Conservation (phyloP, 2,329 filamentous ascomycete species). For the Arthroderma sp. region DNA sequence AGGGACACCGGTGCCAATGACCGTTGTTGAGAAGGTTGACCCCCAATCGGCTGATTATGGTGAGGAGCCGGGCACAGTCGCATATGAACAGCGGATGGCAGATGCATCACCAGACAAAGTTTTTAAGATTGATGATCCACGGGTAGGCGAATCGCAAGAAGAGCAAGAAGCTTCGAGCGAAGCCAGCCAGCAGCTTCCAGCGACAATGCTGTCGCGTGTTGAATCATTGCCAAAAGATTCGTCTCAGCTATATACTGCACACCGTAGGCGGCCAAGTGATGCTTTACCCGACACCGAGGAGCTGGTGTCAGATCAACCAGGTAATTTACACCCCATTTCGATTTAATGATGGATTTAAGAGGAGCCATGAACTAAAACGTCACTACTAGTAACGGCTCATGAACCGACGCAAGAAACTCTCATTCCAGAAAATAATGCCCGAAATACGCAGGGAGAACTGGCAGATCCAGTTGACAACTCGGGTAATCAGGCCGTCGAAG, state of each 20-base stretch:
- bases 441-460: slow-evolving; percentile 28
- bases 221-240: slow-evolving; percentile 27
- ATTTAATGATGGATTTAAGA: slow-evolving; percentile 26
- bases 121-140: slow-evolving; percentile 25
- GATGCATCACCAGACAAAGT: slow-evolving; percentile 49
- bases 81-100: slow-evolving; percentile 42
- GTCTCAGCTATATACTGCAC: slow-evolving; percentile 16
- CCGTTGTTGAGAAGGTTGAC: slow-evolving; percentile 50
- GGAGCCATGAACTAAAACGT: slow-evolving; percentile 50
- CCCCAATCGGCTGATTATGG: slow-evolving; percentile 43
- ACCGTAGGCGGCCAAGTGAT: slow-evolving; percentile 29
- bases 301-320: slow-evolving; percentile 35
- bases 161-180: background rate
- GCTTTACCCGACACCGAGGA: slow-evolving; percentile 31
- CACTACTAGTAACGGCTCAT: slow-evolving; percentile 41
- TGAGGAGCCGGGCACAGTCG: slow-evolving; percentile 48
- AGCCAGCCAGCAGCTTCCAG: slow-evolving; percentile 21
- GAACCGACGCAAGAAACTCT: slow-evolving; percentile 48
- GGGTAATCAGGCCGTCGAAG: slow-evolving; percentile 47
- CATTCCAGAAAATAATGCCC: slow-evolving; percentile 39
- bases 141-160: slow-evolving; percentile 7
- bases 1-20: slow-evolving; percentile 43
- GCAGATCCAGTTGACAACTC: slow-evolving; percentile 23
- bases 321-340: slow-evolving; percentile 35
- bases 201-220: slow-evolving; percentile 32